Base-by-base conservation (phyloP, 2,329 filamentous ascomycete genomes). In the Penicillium sp. region DNA sequence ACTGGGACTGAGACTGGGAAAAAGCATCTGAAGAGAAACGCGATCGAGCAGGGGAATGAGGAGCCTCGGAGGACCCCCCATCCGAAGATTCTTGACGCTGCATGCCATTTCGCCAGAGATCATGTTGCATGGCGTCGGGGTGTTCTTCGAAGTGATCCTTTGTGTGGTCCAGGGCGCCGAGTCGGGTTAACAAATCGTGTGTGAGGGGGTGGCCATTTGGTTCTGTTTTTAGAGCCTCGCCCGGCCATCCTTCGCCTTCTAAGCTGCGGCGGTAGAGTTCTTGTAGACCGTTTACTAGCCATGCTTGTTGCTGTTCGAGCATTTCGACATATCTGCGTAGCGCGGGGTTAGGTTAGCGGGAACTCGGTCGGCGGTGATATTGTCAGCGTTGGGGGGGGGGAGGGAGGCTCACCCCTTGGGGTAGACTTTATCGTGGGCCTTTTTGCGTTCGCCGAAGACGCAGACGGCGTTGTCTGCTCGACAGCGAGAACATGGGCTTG, bases 401-500 rank as follows among this genome's bases (percentile, higher is more conserved):
- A 5, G 3, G 26, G 27, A 42, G 49, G 68, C 78, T 72, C 69
- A 86, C 80, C 84, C 84, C 73, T 86, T 87, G n/a, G 84, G 84
- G 67, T 86, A 86, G 40, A 85, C 80, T 68, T 86, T 86, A 69
- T 87, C 84, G 61, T 85, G 83, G 6, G 81, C 80, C 75, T 85
- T 86, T 68, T 86, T 87, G 49, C 84, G 75, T 65, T 86, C 83
- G 26, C 84, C 84, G 69, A 85, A 87, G 4, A 85, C 80, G 60
- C 84, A 87, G 54, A 85, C 84, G 33, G 81, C 80, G 66, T 86
- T 85, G 68, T 87, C 84, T 54, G 81, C 77, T 64, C 81, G 81
- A 70, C 84, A 87, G 53, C 84, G 75, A 60, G 78, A 78, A 72
- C 84, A 87, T 15, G 84, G 83, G 60, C 75, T 81, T 30, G 80